Evolutionary conservation across 352 stramenopile species (phyloP), one percentile per base, ranked within the genome.

Genomic region (Globisporangium alternatum): DNA sequence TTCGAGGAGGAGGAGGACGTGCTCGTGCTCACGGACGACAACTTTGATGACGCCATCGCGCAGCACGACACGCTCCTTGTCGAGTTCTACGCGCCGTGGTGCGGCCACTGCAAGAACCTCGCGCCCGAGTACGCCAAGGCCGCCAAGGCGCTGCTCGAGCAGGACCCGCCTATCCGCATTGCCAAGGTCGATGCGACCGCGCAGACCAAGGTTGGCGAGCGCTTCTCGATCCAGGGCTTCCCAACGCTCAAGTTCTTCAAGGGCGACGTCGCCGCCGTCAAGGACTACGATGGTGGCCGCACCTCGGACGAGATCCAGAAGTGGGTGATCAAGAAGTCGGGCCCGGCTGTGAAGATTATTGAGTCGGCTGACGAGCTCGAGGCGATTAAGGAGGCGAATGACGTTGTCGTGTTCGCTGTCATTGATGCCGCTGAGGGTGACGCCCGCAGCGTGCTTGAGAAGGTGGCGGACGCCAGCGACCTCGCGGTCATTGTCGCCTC

Each of bases 11-110:
- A 97, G 67, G 89, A 97, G 28, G 83, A 93, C 70, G 93, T 98
- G 70, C 71, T 98, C 47, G 88, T 97, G 53, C 79, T 98, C 64
- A 96, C 83, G 56, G 88, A 97, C 70, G 77, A 90, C 71, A 97
- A 95, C 81, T 96, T 98, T 67, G 90, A 96, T 49, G 88, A 91
- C 31, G 90, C 91, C 19, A 77, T 98, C 22, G 71, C 75, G 41
- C 70, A 79, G 54, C 75, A 97, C 76, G 86, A 96, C 56, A 88
- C 86, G 63, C 74, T 98, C 51, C 82, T 98, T 31, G 91, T 98
- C 15, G 90, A 98, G 72, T 98, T 98, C 67, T 98, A 97, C 60
- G 95, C 95, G 54, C 94, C 94, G 33, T 98, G 93, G 93, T 98
- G 93, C 64, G 95, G 95, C 37, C 95, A 98, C 77, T 98, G 95